These are phyloP conservation scores for Saussurea involucrata DNA, from an alignment of 129 eudicot species.

Conservation along the genomic window DNA sequence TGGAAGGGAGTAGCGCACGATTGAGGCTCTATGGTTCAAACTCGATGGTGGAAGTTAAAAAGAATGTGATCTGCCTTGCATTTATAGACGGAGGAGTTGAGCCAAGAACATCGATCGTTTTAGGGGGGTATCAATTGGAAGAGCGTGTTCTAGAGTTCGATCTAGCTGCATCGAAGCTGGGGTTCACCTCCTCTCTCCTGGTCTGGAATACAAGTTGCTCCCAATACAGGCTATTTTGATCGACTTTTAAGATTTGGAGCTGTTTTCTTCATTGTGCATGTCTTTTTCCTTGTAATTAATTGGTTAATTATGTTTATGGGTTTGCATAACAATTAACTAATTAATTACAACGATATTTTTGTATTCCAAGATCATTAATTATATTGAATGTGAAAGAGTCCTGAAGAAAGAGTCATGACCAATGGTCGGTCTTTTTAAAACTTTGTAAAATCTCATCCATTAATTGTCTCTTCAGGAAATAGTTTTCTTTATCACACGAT, in stretches of 20 bases:
- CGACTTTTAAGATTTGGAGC: not conserved
- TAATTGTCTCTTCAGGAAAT: too few species aligned
- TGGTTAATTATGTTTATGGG: not conserved
- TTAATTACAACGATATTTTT: not conserved
- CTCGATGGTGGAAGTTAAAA: constrained; percentile 36
- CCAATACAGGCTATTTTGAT: constrained; percentile 1
- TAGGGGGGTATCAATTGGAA: constrained; percentile 42
- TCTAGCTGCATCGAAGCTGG: constrained; percentile 20
- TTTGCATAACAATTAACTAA: not conserved
- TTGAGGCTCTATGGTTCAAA: constrained; percentile 30
- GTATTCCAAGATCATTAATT: not conserved
- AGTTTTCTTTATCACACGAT: too few species aligned
- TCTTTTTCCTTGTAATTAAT: not conserved
- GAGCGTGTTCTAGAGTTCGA: constrained; percentile 40
- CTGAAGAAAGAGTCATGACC: not conserved
- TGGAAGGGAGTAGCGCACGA: constrained; percentile 6
- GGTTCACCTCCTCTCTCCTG: constrained; percentile 36
- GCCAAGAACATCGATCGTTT: constrained; percentile 28
- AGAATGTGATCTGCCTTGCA: constrained; percentile 37
- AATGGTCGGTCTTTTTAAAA: too few species aligned
- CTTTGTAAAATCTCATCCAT: too few species aligned
- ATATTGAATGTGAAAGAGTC: not conserved
- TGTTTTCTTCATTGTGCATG: not conserved
- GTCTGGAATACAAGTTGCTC: constrained; percentile 29
- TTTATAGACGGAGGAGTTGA: constrained; percentile 37